Evolutionary conservation across 805 yeast species (phyloP).

Genomic region (Phaffomyces antillensis): DNA sequence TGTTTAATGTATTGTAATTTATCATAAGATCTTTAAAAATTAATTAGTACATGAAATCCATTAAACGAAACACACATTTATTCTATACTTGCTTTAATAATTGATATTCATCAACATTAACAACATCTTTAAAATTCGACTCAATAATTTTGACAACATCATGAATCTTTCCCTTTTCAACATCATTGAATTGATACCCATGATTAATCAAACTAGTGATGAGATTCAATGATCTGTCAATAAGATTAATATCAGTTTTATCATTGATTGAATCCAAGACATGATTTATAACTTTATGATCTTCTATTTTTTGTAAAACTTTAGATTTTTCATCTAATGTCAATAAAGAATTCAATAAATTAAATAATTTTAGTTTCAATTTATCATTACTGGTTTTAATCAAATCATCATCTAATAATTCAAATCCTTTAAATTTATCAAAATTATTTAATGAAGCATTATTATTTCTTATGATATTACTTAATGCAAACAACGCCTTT

Average conservation of each 20-base stretch:
- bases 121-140: conserved; percentile 35
- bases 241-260: conserved; percentile 36
- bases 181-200: conserved; percentile 38
- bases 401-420: conserved; percentile 30
- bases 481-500: conserved; percentile 73
- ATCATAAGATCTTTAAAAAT: conserved; percentile 11
- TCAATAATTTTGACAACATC: conserved; percentile 32
- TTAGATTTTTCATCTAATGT: conserved; percentile 41
- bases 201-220: conserved; percentile 38
- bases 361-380: conserved; percentile 45
- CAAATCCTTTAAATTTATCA: conserved; percentile 56
- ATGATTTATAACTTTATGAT: conserved; percentile 21
- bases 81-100: conserved; percentile 37
- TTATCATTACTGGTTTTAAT: conserved; percentile 27
- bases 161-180: conserved; percentile 33
- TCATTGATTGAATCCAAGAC: conserved; percentile 21
- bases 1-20: conserved; percentile 16
- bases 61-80: not conserved
- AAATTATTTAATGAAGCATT: conserved; percentile 49
- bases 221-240: conserved; percentile 51
- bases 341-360: conserved; percentile 52
- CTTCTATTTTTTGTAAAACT: conserved; percentile 31
- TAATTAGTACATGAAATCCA: conserved; percentile 8
- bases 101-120: conserved; percentile 49
- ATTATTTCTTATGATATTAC: conserved; percentile 68